Conservation (phyloP, 2,329 filamentous ascomycete species). For the Pyricularia pennisetigena region DNA sequence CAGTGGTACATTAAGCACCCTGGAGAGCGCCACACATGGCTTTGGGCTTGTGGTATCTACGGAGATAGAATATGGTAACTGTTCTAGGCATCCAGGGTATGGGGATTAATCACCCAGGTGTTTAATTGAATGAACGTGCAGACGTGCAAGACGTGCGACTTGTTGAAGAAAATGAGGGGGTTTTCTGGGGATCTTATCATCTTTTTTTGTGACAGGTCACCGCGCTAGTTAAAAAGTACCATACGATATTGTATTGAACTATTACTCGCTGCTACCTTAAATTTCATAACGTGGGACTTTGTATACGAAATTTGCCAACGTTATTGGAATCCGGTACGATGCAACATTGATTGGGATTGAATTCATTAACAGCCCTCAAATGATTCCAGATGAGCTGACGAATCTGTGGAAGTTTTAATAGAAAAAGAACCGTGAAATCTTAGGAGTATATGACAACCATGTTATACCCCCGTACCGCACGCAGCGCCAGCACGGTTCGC, state of each 20-base stretch:
- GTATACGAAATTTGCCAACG: not conserved
- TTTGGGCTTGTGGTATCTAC: too few relatives aligned
- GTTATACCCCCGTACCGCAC: not conserved
- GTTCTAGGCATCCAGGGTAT: too few relatives aligned
- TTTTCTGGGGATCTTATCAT: not conserved
- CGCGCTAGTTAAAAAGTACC: not conserved
- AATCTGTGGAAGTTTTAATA: not conserved
- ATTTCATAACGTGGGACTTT: not conserved
- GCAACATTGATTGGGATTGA: not conserved
- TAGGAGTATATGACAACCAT: not conserved
- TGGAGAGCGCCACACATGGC: too few relatives aligned
- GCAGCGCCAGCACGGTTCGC: not conserved
- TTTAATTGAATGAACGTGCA: not conserved
- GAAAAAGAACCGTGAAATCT: too few relatives aligned
- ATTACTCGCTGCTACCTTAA: not conserved
- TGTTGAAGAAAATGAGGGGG: too few relatives aligned
- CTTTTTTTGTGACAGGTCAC: not conserved
- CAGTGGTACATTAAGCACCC: too few relatives aligned
- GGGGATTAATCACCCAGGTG: too few relatives aligned
- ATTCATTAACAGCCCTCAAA: not conserved
- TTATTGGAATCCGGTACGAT: not conserved
- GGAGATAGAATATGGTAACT: too few relatives aligned
- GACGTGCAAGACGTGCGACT: too few relatives aligned
- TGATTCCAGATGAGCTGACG: not conserved
- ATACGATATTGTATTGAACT: not conserved